Percentiles rank a stretch among this genome's conserved stretches.
These are phyloP conservation scores for Epicoccum nigrum DNA, from an alignment of 2,329 filamentous ascomycete species.

Conservation along the genomic window DNA sequence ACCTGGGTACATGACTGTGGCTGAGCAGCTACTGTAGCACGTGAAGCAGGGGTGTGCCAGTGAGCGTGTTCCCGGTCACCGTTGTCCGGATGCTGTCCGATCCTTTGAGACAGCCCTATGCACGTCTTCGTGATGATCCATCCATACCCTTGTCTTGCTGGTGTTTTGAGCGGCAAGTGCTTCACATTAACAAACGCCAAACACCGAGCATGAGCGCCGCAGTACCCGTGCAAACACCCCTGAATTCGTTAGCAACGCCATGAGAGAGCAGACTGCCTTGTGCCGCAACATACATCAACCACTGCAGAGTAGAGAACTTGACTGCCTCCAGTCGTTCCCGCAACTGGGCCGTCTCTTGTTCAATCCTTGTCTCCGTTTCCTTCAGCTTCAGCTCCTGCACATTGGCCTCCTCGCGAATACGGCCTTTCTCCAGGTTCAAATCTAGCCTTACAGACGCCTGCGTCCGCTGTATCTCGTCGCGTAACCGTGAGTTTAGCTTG, in stretches of 20 bases:
- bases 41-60: constrained; percentile 23
- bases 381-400: constrained; percentile 97
- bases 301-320: constrained; percentile 97
- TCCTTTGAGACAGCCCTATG: constrained; percentile 12
- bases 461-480: constrained; percentile 92
- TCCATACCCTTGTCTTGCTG: constrained; percentile 1
- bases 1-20: constrained; percentile 15
- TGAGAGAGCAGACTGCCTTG: background rate
- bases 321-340: constrained; percentile 93
- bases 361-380: constrained; percentile 97
- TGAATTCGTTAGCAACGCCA: constrained; percentile 41
- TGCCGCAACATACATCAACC: constrained; percentile 80
- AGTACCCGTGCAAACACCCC: constrained; percentile 70
- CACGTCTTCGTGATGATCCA: background rate
- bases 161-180: constrained; percentile 9
- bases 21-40: constrained; percentile 29
- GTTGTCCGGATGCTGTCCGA: constrained; percentile 6
- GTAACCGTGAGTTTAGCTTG: constrained; percentile 85
- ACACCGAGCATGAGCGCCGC: constrained; percentile 70
- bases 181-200: constrained; percentile 69
- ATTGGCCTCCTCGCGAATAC: constrained; percentile 94
- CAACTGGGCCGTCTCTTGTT: constrained; percentile 92
- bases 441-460: constrained; percentile 92
- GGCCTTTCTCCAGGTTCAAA: constrained; percentile 93
- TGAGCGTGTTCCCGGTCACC: constrained; percentile 11